A percentile compares a stretch with the other conserved stretches of the same genome.
Evolutionary conservation across 345 rosid genomes (phyloP).

Genomic region (Citrus inodora): DNA sequence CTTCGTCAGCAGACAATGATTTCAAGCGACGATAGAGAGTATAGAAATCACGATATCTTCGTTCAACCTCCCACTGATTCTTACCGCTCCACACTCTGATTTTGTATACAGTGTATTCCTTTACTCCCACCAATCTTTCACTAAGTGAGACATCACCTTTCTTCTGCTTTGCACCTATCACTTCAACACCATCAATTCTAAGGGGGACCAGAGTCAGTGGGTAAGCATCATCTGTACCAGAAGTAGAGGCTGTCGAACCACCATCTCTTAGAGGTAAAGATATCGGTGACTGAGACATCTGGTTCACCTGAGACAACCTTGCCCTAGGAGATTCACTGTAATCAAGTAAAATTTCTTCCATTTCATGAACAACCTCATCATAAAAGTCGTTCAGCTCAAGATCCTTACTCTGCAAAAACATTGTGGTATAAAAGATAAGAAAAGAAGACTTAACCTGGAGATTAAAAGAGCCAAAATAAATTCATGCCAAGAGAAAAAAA

Average conservation of each 20-base stretch:
- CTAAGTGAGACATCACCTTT: slow-evolving; percentile 87
- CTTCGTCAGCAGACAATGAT: slow-evolving; percentile 66
- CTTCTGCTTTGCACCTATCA: slow-evolving; percentile 88
- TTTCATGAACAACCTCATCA: slow-evolving; percentile 89
- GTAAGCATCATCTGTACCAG: slow-evolving; percentile 46
- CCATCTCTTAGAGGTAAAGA: slow-evolving; percentile 67
- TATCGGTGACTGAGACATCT: slow-evolving; percentile 44
- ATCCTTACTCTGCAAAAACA: slow-evolving; percentile 53
- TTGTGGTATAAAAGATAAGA: slow-evolving; percentile 11
- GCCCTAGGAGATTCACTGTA: slow-evolving; percentile 68
- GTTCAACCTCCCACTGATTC: slow-evolving; percentile 87
- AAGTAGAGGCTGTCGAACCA: slow-evolving; percentile 72
- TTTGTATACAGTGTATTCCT: slow-evolving; percentile 79
- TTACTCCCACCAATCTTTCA: slow-evolving; percentile 95
- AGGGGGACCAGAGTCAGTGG: slow-evolving; percentile 28
- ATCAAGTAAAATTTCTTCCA: slow-evolving; percentile 93
- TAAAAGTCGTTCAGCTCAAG: slow-evolving; percentile 55
- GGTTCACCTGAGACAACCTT: slow-evolving; percentile 50
- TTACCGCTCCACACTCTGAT: slow-evolving; percentile 77
- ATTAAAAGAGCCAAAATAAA: neutral
- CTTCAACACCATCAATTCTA: slow-evolving; percentile 78
- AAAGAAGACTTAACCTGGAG: slow-evolving; percentile 20
- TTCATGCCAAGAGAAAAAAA: neutral
- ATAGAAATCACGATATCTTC: slow-evolving; percentile 89
- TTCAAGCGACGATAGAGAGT: slow-evolving; percentile 80